A percentile compares a stretch with the other conserved stretches of the same genome.
phyloP scores from a whole-genome alignment of 768 basidiomycete genomes.

The Kwoniella bestiolae region DNA sequence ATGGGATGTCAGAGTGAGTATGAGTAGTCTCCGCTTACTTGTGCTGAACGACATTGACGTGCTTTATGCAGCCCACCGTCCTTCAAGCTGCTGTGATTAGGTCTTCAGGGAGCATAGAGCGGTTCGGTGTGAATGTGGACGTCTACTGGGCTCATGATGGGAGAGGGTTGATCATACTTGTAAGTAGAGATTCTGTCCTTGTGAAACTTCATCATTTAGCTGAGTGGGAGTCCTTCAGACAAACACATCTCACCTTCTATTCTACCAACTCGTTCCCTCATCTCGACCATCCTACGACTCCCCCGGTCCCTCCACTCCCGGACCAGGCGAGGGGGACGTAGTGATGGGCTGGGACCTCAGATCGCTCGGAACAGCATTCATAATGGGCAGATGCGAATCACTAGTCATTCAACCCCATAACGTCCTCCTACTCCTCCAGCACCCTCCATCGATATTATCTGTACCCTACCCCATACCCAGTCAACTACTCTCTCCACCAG shows the following conservation, averaged over 20 bases:
- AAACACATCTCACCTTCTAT: slow-evolving; percentile 74
- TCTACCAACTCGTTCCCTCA: slow-evolving; percentile 67
- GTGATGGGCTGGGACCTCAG: slow-evolving; percentile 35
- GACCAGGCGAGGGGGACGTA: slow-evolving; percentile 54
- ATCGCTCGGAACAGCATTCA: slow-evolving; percentile 38
- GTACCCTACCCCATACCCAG: slow-evolving; percentile 49
- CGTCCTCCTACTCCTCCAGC: slow-evolving; percentile 38
- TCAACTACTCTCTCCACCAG: slow-evolving; percentile 31
- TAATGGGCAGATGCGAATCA: slow-evolving; percentile 41
- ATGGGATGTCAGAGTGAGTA: slow-evolving; percentile 53
- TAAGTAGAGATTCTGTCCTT: no score
- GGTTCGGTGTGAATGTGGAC: slow-evolving; percentile 79
- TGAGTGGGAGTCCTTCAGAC: no score
- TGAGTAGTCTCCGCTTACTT: no score
- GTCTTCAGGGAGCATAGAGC: slow-evolving; percentile 73
- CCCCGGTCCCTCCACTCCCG: slow-evolving; percentile 27
- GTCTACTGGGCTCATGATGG: slow-evolving; percentile 85
- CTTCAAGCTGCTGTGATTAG: slow-evolving; percentile 70
- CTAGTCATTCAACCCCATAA: slow-evolving; percentile 36
- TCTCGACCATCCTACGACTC: slow-evolving; percentile 52
- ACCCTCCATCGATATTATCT: slow-evolving; percentile 36
- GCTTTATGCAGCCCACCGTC: slow-evolving; percentile 58
- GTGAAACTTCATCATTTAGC: no score
- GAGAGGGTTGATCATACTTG: slow-evolving; percentile 76
- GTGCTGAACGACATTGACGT: neutral